phyloP scores from a whole-genome alignment of 768 basidiomycete species.

The Phylloporus scabripes region DNA sequence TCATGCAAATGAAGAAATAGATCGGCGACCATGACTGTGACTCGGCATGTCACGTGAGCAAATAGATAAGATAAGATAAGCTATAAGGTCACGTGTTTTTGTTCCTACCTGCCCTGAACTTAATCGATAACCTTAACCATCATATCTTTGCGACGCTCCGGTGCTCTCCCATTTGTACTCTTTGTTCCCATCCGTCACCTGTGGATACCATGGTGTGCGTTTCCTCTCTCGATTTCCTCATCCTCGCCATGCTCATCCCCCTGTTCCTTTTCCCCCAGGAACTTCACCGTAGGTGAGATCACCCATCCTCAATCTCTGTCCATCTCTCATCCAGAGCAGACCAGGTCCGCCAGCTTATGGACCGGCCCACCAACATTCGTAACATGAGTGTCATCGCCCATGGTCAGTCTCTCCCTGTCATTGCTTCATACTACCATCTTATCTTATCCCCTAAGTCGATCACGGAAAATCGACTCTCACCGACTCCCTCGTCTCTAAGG shows the following conservation, averaged over 20 bases:
- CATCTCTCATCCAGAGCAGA: constrained; percentile 39
- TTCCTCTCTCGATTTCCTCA: background rate
- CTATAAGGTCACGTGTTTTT: constrained; percentile 10
- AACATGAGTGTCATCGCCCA: constrained; percentile 95
- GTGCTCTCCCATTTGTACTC: constrained; percentile 12
- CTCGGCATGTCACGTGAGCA: constrained; percentile 16
- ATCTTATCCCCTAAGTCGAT: constrained; percentile 62
- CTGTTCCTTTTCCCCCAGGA: constrained; percentile 49
- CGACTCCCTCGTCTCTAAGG: constrained; percentile 98
- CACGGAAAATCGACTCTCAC: constrained; percentile 99
- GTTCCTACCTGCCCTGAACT: constrained; percentile 38
- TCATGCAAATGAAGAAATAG: background rate
- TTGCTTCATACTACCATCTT: constrained; percentile 13
- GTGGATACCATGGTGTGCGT: constrained; percentile 81
- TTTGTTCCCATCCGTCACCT: constrained; percentile 33
- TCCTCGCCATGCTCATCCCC: constrained; percentile 26
- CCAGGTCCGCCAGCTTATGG: constrained; percentile 86
- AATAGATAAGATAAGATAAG: constrained; percentile 15
- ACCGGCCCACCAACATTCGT: constrained; percentile 86
- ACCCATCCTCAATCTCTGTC: background rate
- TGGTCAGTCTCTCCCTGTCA: constrained; percentile 45
- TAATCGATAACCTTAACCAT: constrained; percentile 38
- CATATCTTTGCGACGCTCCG: constrained; percentile 4
- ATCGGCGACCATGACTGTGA: background rate
- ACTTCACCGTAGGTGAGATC: constrained; percentile 81